Evolutionary conservation across 805 yeast species (phyloP), one percentile per base, ranked within the genome.

Genomic region (Blastobotrys peoriensis): DNA sequence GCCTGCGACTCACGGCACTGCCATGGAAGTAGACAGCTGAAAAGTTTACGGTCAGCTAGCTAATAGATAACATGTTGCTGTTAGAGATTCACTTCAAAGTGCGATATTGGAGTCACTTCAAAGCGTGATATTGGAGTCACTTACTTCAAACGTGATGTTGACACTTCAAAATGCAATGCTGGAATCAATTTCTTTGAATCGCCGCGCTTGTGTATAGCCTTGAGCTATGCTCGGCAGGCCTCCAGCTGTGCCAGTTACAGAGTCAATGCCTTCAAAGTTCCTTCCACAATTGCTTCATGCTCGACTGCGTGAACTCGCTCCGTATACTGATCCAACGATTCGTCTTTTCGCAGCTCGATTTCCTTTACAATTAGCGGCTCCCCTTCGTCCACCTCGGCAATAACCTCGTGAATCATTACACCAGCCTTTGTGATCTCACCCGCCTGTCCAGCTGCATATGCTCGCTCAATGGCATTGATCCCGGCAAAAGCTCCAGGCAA

Each of bases 401-500:
- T 89, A n/a, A 93, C 98, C 59, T 83, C 78, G 68, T 93, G 98
- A 37, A 93, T 85, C 98, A 93, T 93, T 43, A 93, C 85, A 1
- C 98, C 98, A 13, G 94, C 96, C 52, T 75, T 76, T 5, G 73
- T 54, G 42, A 81, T 77, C 53, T 78, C 74, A 5, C 96, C 96
- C 21, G 78, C 78, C 59, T 89, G 96, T 33, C 96, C 96, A 9
- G 94, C 95, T 57, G 87, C 71, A 91, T 94, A 93, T 1, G 97
- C 95, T 58, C 98, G 73, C 57, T 93, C 96, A 48, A 93, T 93
- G 8, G 98, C 98, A 66, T 86, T 88, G 8, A 95, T 91, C 3
- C 98, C 98, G 47, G 91, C 98, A 69, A 91, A 93, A 3, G 88
- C 88, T 21, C 96, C 96, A 1, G 98, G 98, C 48, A 93, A 76